Percentiles rank a stretch among this genome's conserved stretches.
phyloP scores from a whole-genome alignment of 192 early-diverging fungal species.

The Kappamyces sp. region DNA sequence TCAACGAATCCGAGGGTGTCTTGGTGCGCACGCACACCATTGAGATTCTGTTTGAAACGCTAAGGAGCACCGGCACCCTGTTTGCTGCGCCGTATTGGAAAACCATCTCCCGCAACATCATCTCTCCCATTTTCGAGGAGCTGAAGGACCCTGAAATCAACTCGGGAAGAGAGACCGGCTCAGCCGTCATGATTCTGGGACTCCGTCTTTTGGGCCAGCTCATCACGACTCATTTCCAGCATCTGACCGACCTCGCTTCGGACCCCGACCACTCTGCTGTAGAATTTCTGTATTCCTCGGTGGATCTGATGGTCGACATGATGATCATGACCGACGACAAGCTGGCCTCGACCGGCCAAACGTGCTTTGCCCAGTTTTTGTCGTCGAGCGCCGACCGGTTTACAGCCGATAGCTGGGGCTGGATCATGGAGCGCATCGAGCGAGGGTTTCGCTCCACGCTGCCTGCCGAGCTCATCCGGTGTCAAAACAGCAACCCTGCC shows the following conservation, averaged over 20 bases:
- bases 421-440: conserved; percentile 34
- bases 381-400: conserved; percentile 32
- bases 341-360: conserved; percentile 48
- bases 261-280: conserved; percentile 4
- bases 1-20: conserved; percentile 37
- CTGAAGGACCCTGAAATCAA: conserved; percentile 27
- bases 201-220: conserved; percentile 41
- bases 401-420: conserved; percentile 21
- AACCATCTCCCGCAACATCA: conserved; percentile 39
- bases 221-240: conserved; percentile 31
- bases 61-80: conserved; percentile 29
- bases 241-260: conserved; percentile 17
- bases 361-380: conserved; percentile 47
- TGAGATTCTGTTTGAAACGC: conserved; percentile 46
- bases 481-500: background rate
- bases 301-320: conserved; percentile 41
- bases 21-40: conserved; percentile 35
- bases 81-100: conserved; percentile 47
- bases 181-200: conserved; percentile 44
- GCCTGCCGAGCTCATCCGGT: conserved; percentile 41
- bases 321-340: conserved; percentile 41
- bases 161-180: conserved; percentile 27
- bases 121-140: conserved; percentile 53
- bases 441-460: conserved; percentile 36
- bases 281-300: conserved; percentile 25